phyloP scores from a whole-genome alignment of 2,329 filamentous ascomycete species.

The Cylindrodendrum hubeiense region DNA sequence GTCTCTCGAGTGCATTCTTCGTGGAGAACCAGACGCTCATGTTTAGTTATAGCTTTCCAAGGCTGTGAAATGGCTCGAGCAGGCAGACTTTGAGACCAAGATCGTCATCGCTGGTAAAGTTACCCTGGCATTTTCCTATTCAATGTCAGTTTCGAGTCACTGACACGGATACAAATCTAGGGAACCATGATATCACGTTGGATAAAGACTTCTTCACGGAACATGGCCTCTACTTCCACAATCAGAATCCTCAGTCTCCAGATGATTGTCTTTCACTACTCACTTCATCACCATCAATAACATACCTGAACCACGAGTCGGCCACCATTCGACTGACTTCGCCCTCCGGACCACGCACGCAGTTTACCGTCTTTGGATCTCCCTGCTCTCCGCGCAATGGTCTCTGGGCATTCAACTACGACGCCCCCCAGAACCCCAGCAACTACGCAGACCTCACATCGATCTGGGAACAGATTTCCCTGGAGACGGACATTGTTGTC shows the following conservation, averaged over 20 bases:
- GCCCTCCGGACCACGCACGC: slow-evolving; percentile 66
- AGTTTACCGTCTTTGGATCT: slow-evolving; percentile 78
- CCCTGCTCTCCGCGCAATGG: slow-evolving; percentile 71
- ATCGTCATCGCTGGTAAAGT: slow-evolving; percentile 75
- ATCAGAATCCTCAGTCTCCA: slow-evolving; percentile 65
- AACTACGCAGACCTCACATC: slow-evolving; percentile 41
- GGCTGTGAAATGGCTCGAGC: slow-evolving; percentile 75
- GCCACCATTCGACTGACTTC: slow-evolving; percentile 66
- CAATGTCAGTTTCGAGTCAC: not conserved
- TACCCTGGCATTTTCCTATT: too few species aligned
- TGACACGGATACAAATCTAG: slow-evolving; percentile 52
- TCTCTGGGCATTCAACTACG: slow-evolving; percentile 78
- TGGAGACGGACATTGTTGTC: slow-evolving; percentile 73
- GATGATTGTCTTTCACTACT: slow-evolving; percentile 67
- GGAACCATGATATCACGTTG: slow-evolving; percentile 82
- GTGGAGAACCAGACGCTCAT: slow-evolving; percentile 18
- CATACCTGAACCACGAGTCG: slow-evolving; percentile 73
- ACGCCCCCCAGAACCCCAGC: slow-evolving; percentile 39
- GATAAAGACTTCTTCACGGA: slow-evolving; percentile 72
- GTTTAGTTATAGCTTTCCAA: slow-evolving; percentile 62
- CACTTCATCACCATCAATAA: slow-evolving; percentile 66
- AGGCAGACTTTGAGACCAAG: slow-evolving; percentile 76
- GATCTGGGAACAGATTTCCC: slow-evolving; percentile 73
- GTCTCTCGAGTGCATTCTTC: not conserved
- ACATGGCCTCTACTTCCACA: slow-evolving; percentile 67